Base-by-base conservation (phyloP, 2,329 filamentous ascomycete species). In the Phialophora macrospora region DNA sequence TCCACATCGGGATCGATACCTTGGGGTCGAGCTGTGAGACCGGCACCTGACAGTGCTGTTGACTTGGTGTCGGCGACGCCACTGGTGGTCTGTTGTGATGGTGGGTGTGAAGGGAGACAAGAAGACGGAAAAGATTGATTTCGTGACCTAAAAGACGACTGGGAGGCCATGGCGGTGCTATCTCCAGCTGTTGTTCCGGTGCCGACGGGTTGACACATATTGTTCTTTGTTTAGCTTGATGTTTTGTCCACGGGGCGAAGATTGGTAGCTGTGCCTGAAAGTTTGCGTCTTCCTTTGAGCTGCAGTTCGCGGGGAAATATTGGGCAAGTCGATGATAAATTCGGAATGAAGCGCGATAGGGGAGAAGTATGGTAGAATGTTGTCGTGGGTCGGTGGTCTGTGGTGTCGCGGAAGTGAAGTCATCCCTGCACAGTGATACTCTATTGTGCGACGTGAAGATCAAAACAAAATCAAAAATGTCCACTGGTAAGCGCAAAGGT, bases 181-280 rank as follows among this genome's bases (percentile, higher is more conserved):
- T 46, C 41, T 46, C 41, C 20, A 46, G 41, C 41, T 46, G 41
- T 46, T 46, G 41, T 46, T 46, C 41, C 41, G 41, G 41, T 46
- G 41, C 41, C 7, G 41, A 46, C 7, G 41, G 41, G 41, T 46
- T 46, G 41, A 46, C 41, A 11, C 41, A 46, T 46, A 46, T 46
- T 46, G 2, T 7, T 46, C 41, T 46, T 46, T 46, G 41, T 46
- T 46, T 46, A 11, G 41, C 41, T 46, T n/a, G 41, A 46, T 46
- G 41, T 46, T 46, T 8, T 46, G 41, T n/a, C 11, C 41, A 11
- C 41, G 41, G 41, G 41, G n/a, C 41, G 41, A 46, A 46, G 41
- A 46, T 46, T 46, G 41, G 3, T 20, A 7, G 41, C 41, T 8
- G 41, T 17, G 41, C 41, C 41, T 4, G 41, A 46, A 46, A 46